phyloP scores from a whole-genome alignment of 495 filamentous ascomycete species.

The Hypoxylon rickii region DNA sequence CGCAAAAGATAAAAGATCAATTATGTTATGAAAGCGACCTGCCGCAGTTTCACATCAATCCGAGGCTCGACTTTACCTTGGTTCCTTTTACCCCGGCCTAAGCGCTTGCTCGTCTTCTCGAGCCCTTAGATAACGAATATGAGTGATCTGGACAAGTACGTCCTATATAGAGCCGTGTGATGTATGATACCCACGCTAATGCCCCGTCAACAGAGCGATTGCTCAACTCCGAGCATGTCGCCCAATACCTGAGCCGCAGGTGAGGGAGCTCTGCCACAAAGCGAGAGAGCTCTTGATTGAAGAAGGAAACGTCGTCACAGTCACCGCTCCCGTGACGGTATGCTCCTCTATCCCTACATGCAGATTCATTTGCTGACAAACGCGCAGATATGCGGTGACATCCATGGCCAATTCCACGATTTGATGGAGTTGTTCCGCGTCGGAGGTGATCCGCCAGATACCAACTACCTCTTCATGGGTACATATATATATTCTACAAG shows the following conservation, averaged over 20 bases:
- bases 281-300: conserved; percentile 95
- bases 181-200: conserved; percentile 11
- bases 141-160: conserved; percentile 86
- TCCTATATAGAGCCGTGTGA: background rate
- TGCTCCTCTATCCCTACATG: background rate
- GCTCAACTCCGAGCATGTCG: conserved; percentile 91
- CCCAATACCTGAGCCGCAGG: conserved; percentile 92
- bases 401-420: conserved; percentile 98
- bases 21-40: conserved; percentile 27
- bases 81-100: too few species aligned
- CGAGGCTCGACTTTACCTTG: conserved; percentile 9
- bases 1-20: background rate
- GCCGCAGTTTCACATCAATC: background rate
- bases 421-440: conserved; percentile 98
- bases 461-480: conserved; percentile 98
- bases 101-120: too few species aligned
- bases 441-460: conserved; percentile 93
- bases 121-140: too few species aligned
- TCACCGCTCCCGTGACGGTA: conserved; percentile 93
- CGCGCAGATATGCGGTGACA: conserved; percentile 89
- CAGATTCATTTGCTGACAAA: conserved; percentile 6
- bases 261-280: conserved; percentile 97
- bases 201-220: conserved; percentile 69
- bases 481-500: conserved; percentile 1
- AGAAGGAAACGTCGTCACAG: conserved; percentile 95